Evolutionary conservation across 352 stramenopile species (phyloP).

Genomic region (Aphanomyces invadans): DNA sequence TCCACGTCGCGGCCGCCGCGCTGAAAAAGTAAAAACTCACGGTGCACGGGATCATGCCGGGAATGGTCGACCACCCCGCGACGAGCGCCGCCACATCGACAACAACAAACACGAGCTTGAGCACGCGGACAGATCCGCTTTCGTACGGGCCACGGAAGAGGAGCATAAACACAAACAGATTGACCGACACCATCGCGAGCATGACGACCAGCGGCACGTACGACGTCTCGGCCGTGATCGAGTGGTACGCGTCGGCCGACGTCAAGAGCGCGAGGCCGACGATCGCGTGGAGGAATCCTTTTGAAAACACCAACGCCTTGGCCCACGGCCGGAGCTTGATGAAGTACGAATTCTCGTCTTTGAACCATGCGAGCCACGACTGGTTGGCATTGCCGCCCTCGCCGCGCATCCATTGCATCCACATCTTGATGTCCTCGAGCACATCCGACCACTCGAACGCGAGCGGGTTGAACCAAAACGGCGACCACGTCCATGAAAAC

Average conservation of each 20-base stretch:
- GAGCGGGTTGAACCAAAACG: constrained; percentile 98
- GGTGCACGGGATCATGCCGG: constrained; percentile 85
- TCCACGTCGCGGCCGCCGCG: constrained; percentile 80
- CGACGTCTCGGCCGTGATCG: constrained; percentile 40
- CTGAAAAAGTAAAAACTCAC: constrained; percentile 90
- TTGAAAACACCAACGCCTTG: constrained; percentile 88
- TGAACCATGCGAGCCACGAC: constrained; percentile 95
- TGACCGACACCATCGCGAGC: constrained; percentile 38
- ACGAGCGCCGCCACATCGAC: constrained; percentile 67
- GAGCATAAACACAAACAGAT: constrained; percentile 57
- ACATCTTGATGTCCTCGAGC: constrained; percentile 79
- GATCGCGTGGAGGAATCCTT: constrained; percentile 81
- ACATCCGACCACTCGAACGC: constrained; percentile 96
- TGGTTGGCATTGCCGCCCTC: constrained; percentile 87
- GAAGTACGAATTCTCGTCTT: constrained; percentile 93
- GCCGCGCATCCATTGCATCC: constrained; percentile 93
- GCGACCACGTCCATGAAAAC: constrained; percentile 88
- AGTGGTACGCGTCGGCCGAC: constrained; percentile 61
- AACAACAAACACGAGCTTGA: constrained; percentile 71
- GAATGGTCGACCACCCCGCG: constrained; percentile 48
- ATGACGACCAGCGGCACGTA: constrained; percentile 58
- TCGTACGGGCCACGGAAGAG: constrained; percentile 47
- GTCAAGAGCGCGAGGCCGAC: constrained; percentile 83
- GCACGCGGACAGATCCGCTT: constrained; percentile 53
- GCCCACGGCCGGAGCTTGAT: constrained; percentile 79